Evolutionary conservation across 1,284 basidiomycete species (phyloP), one percentile per base, ranked within the genome.

Genomic region (Fistulinella cinereoalba): DNA sequence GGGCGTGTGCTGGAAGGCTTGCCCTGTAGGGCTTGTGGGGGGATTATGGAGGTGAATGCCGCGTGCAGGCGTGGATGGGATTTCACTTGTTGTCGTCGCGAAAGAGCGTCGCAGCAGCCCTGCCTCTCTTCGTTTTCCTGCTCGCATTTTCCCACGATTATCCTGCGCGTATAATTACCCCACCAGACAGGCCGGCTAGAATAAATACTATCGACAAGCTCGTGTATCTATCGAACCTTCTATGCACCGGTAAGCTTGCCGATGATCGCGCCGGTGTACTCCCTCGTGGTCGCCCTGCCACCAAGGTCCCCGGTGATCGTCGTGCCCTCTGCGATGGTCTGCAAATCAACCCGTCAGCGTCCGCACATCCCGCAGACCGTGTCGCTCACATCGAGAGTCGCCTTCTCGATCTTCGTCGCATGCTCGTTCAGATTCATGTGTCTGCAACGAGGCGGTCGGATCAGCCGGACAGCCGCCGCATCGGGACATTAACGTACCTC

Each of bases 301-400:
- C 95, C 93, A 51, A 97, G 75, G 71, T 97, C 94, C 31, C 92
- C 86, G 15, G 94, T 97, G 67, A 96, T 95, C 41, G 77, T 69
- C 75, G 90, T 92, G 62, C 95, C 94, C 73, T 97, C 93, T 28
- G 93, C 91, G 62, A 97, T 96, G 40, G 93, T 97, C 91, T 93
- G 56, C 13, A 56, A 52, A 47, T 39, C 36, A 37, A 44, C 50
- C n/a, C n/a, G 52, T 11, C 1, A 31, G 58, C 58, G 55, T n/a
- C 31, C 8, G 15, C 13, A 49, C 32, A 32, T 37, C 39, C 49
- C 59, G 56, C 55, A 29, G 21, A 37, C 25, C 41, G 24, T 33
- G 34, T 50, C 22, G 68, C 83, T 68, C 70, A 94, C 92, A 50
- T 79, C 69, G 55, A 97, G 80, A 38, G 89, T 83, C 50, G 97